Evolutionary conservation across 2,329 filamentous ascomycete genomes (phyloP), one percentile per base, ranked within the genome.

Genomic region (Huntiella decipiens): DNA sequence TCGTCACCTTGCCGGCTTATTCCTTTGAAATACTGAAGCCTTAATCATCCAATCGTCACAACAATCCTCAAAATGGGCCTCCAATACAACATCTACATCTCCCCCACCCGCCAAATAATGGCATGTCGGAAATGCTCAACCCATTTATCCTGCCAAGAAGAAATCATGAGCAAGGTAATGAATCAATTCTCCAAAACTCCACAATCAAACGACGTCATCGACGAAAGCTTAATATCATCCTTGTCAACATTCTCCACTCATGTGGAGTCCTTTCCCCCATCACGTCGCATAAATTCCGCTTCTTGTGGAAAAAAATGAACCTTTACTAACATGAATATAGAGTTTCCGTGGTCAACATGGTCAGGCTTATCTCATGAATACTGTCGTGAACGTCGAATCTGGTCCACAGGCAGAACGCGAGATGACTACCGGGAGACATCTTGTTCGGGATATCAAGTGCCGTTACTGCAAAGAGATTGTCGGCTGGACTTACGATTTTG

Each of bases 401-500:
- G 79, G 81, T 54, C 82, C 93, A 51, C 74, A 88, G n/a, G 79
- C 74, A 59, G 91, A 98, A 66, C 84, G 91, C 53, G 93, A 82
- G 66, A 98, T 98, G 91, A 98, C 91, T 11, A 98, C 91, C 1
- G 91, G 91, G 45, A 76, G 83, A 46, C 91, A 98, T 63, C 72
- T 96, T 47, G 91, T 98, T 41, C 79, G 91, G 49, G 91, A 98
- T 60, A 95, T 98, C 56, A 70, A 70, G 49, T 98, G 91, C 66
- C 74, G 81, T 49, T 83, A 93, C 62, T 98, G 91, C 72, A 82
- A 81, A 59, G 82, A 87, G 61, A 82, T 80, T 28, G 91, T 98
- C 45, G 91, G 91, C 33, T 98, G 91, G 91, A 96, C 94, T 62
- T 98, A 98, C 61, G 91, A 98, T 63, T 94, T 92, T 66, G 91